These are phyloP conservation scores for Hebeloma cylindrosporum DNA, from an alignment of 768 basidiomycete species.

Conservation along the genomic window DNA sequence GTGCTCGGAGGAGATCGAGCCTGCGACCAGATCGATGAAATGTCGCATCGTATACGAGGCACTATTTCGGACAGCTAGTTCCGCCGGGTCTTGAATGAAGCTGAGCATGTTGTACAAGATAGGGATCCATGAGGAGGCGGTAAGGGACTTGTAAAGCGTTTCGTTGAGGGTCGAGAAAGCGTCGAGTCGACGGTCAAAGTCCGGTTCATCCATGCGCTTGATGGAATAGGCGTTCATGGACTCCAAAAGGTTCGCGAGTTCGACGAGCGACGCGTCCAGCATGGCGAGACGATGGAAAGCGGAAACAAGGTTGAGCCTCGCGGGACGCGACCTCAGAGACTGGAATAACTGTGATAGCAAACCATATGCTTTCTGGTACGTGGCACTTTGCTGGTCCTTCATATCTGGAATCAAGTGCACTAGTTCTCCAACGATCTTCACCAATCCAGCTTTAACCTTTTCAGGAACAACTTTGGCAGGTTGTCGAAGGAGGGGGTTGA, in stretches of 20 bases:
- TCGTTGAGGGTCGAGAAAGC: slow-evolving; percentile 83
- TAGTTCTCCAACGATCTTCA: slow-evolving; percentile 67
- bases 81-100: slow-evolving; percentile 87
- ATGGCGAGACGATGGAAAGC: slow-evolving; percentile 55
- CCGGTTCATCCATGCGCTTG: slow-evolving; percentile 85
- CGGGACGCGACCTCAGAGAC: slow-evolving; percentile 65
- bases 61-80: slow-evolving; percentile 82
- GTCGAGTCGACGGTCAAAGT: slow-evolving; percentile 81
- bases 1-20: slow-evolving; percentile 40
- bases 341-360: slow-evolving; percentile 80
- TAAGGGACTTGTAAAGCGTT: slow-evolving; percentile 46
- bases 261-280: slow-evolving; percentile 46
- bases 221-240: slow-evolving; percentile 84
- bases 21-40: slow-evolving; percentile 66
- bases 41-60: slow-evolving; percentile 74
- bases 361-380: slow-evolving; percentile 56
- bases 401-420: slow-evolving; percentile 70
- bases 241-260: slow-evolving; percentile 55
- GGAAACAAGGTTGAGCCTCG: slow-evolving; percentile 66
- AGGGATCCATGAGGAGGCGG: slow-evolving; percentile 72
- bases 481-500: slow-evolving; percentile 78
- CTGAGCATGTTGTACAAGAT: slow-evolving; percentile 79
- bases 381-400: slow-evolving; percentile 38
- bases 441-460: slow-evolving; percentile 79
- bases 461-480: slow-evolving; percentile 78